Conservation (phyloP, 768 basidiomycete species). For the Boletus bicolor region DNA sequence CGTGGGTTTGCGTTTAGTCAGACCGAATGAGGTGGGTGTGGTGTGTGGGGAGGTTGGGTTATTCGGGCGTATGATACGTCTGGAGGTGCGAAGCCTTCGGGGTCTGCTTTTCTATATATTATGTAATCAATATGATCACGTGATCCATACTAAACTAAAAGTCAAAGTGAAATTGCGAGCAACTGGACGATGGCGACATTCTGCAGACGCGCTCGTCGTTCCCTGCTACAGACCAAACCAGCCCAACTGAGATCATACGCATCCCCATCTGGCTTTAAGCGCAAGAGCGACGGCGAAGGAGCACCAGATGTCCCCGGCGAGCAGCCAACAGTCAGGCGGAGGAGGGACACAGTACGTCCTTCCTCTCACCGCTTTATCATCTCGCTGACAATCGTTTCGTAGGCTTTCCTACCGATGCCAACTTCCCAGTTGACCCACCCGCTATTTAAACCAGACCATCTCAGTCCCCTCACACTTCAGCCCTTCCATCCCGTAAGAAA, state of each 20-base stretch:
- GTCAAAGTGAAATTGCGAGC: neutral
- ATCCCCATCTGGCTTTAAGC: slow-evolving; percentile 20
- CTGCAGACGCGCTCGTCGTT: slow-evolving; percentile 12
- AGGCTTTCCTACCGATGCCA: slow-evolving; percentile 47
- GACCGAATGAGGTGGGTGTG: slow-evolving; percentile 65
- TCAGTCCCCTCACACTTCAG: slow-evolving; percentile 37
- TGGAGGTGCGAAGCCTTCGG: slow-evolving; percentile 66
- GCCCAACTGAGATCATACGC: slow-evolving; percentile 15
- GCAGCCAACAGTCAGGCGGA: slow-evolving; percentile 22
- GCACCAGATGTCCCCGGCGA: slow-evolving; percentile 14
- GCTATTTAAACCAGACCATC: slow-evolving; percentile 39
- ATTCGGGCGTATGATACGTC: slow-evolving; percentile 89
- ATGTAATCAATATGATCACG: slow-evolving; percentile 3
- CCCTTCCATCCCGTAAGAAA: slow-evolving; percentile 42
- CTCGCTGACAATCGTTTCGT: neutral
- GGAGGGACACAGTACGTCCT: slow-evolving; percentile 21
- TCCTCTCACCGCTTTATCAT: neutral
- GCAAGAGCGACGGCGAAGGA: slow-evolving; percentile 16
- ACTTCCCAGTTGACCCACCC: slow-evolving; percentile 36
- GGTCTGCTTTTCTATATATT: slow-evolving; percentile 23
- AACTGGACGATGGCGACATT: slow-evolving; percentile 14
- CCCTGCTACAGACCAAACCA: neutral
- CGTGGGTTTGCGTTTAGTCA: slow-evolving; percentile 98
- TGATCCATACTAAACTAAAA: neutral
- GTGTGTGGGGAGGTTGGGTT: slow-evolving; percentile 52